Percentiles rank a stretch among this genome's conserved stretches.
Evolutionary conservation across 164 flowering plant genomes (phyloP).

Genomic region (grape (Vitis vinifera)): ASM3070453v1 NC_081815.1:18125001-18125500

Average conservation of each 20-base stretch:
- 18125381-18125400: constrained; percentile 49
- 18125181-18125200: constrained; percentile 70
- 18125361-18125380: constrained; percentile 57
- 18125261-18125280: constrained; percentile 82
- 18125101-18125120: constrained; percentile 13
- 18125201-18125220: constrained; percentile 83
- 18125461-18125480: constrained; percentile 15
- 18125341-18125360: constrained; percentile 83
- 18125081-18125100: constrained; percentile 55
- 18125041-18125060: constrained; percentile 66
- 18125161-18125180: constrained; percentile 53
- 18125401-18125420: constrained; percentile 53
- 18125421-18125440: constrained; percentile 48
- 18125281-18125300: constrained; percentile 73
- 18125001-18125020: constrained; percentile 44
- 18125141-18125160: constrained; percentile 26
- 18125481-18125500: constrained; percentile 49
- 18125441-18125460: constrained; percentile 21
- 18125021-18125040: constrained; percentile 58
- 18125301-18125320: constrained; percentile 80
- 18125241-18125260: constrained; percentile 56
- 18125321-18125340: constrained; percentile 77
- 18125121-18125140: constrained; percentile 17
- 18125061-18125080: constrained; percentile 39
- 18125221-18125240: constrained; percentile 43